Conservation (phyloP, 1,139 yeast genomes). For the Blastobotrys aristatus region DNA sequence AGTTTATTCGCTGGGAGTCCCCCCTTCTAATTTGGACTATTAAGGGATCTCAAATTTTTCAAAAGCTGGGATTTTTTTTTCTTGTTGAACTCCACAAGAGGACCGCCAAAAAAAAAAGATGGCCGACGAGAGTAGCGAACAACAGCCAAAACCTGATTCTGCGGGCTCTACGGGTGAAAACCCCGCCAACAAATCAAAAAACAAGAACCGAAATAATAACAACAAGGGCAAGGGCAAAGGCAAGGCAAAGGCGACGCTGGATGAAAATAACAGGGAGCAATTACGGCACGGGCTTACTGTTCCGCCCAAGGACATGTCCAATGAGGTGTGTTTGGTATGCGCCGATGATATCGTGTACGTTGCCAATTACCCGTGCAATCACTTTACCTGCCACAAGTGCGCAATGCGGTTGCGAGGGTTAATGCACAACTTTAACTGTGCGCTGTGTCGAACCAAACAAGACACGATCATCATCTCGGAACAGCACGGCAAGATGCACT, state of each 20-base stretch:
- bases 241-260: neutral
- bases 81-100: neutral
- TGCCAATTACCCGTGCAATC: constrained; percentile 80
- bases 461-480: constrained; percentile 55
- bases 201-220: neutral
- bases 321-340: constrained; percentile 70
- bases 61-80: too few species aligned
- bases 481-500: constrained; percentile 41
- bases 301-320: neutral
- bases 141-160: too few species aligned
- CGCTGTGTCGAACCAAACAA: constrained; percentile 70
- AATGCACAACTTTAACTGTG: constrained; percentile 67
- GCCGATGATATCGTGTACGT: constrained; percentile 62
- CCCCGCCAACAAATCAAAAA: neutral
- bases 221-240: neutral
- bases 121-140: neutral
- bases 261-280: neutral
- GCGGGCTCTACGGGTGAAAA: neutral
- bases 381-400: constrained; percentile 78
- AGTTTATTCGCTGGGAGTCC: too few species aligned
- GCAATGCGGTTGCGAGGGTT: constrained; percentile 78
- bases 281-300: neutral
- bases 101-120: neutral
- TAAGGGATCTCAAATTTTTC: too few species aligned
- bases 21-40: too few species aligned